Evolutionary conservation across 2,329 filamentous ascomycete genomes (phyloP).

Genomic region (Trichoderma sp.): DNA sequence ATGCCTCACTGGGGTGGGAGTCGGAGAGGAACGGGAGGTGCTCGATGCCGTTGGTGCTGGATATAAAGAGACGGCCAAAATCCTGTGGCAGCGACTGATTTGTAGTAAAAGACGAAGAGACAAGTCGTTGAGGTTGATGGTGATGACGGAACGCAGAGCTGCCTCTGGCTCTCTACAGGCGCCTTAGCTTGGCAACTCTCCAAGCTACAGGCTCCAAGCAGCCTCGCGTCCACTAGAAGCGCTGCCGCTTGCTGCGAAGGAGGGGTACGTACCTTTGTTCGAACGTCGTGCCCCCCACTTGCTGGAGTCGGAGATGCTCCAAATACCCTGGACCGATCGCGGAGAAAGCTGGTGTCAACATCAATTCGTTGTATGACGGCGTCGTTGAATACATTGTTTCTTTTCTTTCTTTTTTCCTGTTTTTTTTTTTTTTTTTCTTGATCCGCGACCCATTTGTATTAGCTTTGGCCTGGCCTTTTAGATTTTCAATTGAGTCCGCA

Average conservation of each 20-base stretch:
- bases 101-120: background rate
- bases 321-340: constrained; percentile 28
- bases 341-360: constrained; percentile 20
- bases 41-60: background rate
- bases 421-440: background rate
- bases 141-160: constrained; percentile 22
- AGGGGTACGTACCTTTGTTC: constrained; percentile 30
- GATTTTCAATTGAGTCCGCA: background rate
- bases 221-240: constrained; percentile 32
- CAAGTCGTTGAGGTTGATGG: background rate
- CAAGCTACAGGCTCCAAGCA: constrained; percentile 33
- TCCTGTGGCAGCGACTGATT: background rate
- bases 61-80: background rate
- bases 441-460: background rate
- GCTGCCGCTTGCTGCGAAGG: background rate
- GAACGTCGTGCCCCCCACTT: background rate
- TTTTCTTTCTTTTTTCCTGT: background rate
- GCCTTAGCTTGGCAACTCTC: background rate
- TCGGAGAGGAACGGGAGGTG: background rate
- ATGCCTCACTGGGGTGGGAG: background rate
- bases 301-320: background rate
- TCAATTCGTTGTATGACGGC: background rate
- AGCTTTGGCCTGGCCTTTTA: background rate
- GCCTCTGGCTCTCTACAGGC: background rate
- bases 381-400: background rate